Evolutionary conservation across 192 early-diverging fungal genomes (phyloP).

Genomic region (Coemansia erecta): DNA sequence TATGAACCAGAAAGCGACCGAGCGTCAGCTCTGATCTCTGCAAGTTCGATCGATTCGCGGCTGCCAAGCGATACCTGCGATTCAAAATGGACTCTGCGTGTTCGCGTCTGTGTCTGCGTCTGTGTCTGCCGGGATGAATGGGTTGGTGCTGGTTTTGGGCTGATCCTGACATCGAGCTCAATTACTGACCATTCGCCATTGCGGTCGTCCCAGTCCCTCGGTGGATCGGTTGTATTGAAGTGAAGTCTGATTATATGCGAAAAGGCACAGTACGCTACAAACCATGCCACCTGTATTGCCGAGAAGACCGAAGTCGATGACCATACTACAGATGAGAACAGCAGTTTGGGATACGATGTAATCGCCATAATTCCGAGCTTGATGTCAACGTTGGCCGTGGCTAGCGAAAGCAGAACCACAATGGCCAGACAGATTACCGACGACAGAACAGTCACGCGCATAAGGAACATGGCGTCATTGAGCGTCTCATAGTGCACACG

Average conservation of each 20-base stretch:
- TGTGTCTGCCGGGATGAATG: not conserved
- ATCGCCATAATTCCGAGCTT: constrained; percentile 35
- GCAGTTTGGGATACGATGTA: constrained; percentile 44
- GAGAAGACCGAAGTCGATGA: constrained; percentile 49
- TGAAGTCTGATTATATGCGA: constrained; percentile 43
- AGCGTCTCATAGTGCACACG: constrained; percentile 53
- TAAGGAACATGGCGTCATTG: constrained; percentile 48
- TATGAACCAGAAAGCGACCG: not conserved
- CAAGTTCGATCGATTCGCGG: not conserved
- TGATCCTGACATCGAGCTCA: constrained; percentile 38
- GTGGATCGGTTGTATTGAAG: constrained; percentile 48
- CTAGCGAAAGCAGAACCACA: constrained; percentile 40
- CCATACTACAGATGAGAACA: constrained; percentile 48
- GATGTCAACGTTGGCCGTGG: constrained; percentile 45
- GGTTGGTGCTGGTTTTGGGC: constrained; percentile 11
- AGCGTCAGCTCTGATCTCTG: not conserved
- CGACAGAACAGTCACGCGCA: constrained; percentile 33
- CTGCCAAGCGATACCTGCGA: too few species aligned
- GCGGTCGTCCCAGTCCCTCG: constrained; percentile 52
- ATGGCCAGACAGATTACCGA: constrained; percentile 30
- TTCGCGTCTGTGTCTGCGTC: not conserved
- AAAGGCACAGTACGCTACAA: constrained; percentile 47
- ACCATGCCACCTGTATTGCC: constrained; percentile 50
- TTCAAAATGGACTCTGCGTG: constrained; percentile 1
- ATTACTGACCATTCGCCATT: constrained; percentile 51